phyloP scores from a whole-genome alignment of 2,329 filamentous ascomycete species.

The Neonectria hederae region DNA sequence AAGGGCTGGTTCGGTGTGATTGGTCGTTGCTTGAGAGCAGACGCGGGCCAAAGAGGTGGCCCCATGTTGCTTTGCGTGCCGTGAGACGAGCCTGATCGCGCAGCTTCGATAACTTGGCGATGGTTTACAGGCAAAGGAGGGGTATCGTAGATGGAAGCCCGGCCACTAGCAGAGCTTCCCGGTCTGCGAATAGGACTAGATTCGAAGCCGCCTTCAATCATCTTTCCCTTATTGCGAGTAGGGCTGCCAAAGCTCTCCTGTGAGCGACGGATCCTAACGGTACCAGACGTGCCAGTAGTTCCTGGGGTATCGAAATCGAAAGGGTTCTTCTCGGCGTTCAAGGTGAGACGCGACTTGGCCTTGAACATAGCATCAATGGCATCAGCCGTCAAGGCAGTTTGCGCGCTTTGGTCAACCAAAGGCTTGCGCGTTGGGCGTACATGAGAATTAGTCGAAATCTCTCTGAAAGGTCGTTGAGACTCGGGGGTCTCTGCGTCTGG shows the following conservation, averaged over 20 bases:
- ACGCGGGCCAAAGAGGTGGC: slow-evolving; percentile 84
- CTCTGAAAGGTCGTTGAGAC: slow-evolving; percentile 67
- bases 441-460: slow-evolving; percentile 68
- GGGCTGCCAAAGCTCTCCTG: slow-evolving; percentile 61
- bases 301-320: slow-evolving; percentile 49
- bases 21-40: slow-evolving; percentile 68
- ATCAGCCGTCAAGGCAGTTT: slow-evolving; percentile 84
- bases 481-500: slow-evolving; percentile 59
- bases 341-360: slow-evolving; percentile 43
- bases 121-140: slow-evolving; percentile 87
- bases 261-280: slow-evolving; percentile 57
- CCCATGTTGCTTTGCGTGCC: slow-evolving; percentile 71
- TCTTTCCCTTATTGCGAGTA: slow-evolving; percentile 50
- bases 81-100: slow-evolving; percentile 66
- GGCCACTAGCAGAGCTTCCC: slow-evolving; percentile 76
- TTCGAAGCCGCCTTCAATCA: slow-evolving; percentile 53
- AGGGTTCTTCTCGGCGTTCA: slow-evolving; percentile 48
- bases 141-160: slow-evolving; percentile 52
- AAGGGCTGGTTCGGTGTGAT: slow-evolving; percentile 67
- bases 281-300: slow-evolving; percentile 51
- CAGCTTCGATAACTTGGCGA: slow-evolving; percentile 84
- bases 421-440: slow-evolving; percentile 52
- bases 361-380: slow-evolving; percentile 81
- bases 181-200: slow-evolving; percentile 62
- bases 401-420: slow-evolving; percentile 74